Evolutionary conservation across 1,139 yeast species (phyloP), one percentile per base, ranked within the genome.

Genomic region (Pneumocystis canis): DNA sequence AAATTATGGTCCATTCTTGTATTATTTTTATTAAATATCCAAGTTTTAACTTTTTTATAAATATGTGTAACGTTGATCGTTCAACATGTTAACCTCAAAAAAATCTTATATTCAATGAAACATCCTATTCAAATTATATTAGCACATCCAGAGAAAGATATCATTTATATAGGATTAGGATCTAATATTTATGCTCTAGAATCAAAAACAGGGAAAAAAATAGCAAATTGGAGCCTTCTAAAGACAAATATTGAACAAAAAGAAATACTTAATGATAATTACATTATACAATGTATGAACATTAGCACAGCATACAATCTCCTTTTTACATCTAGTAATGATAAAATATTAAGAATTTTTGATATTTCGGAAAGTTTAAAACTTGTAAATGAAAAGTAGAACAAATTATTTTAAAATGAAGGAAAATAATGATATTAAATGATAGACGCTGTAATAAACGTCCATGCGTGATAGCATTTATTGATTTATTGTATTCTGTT

Each of bases 1-100:
- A 86, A 87, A 2, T 47, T 31, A 3, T 16, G 1, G 1, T 11
- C 11, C 54, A 47, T 47, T 14, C 25, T 37, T 58, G 58, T 30
- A 64, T 20, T 66, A 62, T 63, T 59, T 30, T 16, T 6, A 35
- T 11, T 16, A 57, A 35, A 35, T 59, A 18, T 14, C 2, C 4
- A 20, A 20, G 11, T 3, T 25, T 6, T 47, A 16, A 9, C 9
- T 25, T 47, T 35, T 47, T 25, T 25, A 25, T 11, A 25, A 28
- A 47, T 47, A 14, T 35, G 3, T 35, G 39, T 35, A 35, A 2
- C n/a, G 11, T 35, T n/a, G 39, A 5, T 2, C 11, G 39, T 7
- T 11, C 16, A 35, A 14, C n/a, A 5, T 35, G n/a, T 14, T 14
- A 25, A 3, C 2, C 54, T 11, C 5, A 30, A 47, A 47, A 47